Base-by-base conservation (phyloP, 2,329 filamentous ascomycete species). In the Ascomycota sp. region DNA sequence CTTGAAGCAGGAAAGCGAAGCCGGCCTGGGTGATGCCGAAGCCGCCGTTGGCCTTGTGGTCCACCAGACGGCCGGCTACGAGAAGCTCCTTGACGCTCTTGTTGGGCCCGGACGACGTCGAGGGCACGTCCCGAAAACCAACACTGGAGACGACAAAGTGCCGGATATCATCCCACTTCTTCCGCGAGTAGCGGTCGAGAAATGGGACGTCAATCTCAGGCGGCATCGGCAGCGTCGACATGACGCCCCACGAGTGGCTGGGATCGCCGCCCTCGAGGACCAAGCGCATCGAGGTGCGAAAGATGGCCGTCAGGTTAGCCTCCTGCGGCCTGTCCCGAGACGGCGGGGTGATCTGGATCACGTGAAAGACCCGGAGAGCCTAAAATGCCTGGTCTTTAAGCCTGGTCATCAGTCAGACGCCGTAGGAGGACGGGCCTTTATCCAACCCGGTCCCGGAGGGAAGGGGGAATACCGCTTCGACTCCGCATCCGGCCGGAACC, bases 151-250 rank as follows among this genome's bases (percentile, higher is more conserved):
- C 89, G 48, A 98, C 85, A 46, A 83, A 98, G 50, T 94, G 89
- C 28, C 98, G 54, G 20, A 98, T 93, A 19, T 82, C 78, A 51
- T 98, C 91, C 85, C 89, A 98, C 46, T 92, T 85, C 42, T 68
- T 69, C 32, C 80, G 70, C 5, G 89, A 83, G 53, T 86, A 91
- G 20, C 72, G 65, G 45, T 98, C 89, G 33, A 98, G 65, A 40
- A 78, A 81, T 2, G 65, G 45, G 8, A 83, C 52, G 34, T 76
- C 71, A 29, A 89, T 67, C 29, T 69, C 65, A 32, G 63, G 57
- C 25, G 70, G 65, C 22, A 70, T 60, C 4, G 69, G 60, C 7
- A 73, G 63, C 9, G 61, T 64, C 12, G 78, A 85, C 2, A 83
- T 78, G 1, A 95, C 78, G 34, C 89, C 89, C 45, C 98, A 98